These are phyloP conservation scores for Tulasnella sp. DNA, from an alignment of 768 basidiomycete species.

Conservation along the genomic window DNA sequence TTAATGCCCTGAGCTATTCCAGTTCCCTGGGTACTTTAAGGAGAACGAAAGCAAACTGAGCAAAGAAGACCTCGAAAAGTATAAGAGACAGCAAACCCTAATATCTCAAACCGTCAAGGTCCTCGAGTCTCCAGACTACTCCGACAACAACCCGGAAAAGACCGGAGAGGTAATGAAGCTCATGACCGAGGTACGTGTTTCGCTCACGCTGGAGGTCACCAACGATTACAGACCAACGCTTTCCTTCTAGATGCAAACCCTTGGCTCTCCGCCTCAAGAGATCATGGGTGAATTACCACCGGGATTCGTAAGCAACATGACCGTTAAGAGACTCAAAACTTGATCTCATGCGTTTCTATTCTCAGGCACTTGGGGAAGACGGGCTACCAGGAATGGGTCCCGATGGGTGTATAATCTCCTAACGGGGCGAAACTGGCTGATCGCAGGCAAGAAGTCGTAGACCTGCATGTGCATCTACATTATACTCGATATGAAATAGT, in stretches of 20 bases:
- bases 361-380: constrained; percentile 37
- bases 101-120: constrained; percentile 48
- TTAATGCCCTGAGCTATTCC: not conserved
- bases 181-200: constrained; percentile 56
- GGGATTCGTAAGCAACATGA: constrained; percentile 30
- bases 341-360: not conserved
- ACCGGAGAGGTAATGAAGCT: constrained; percentile 45
- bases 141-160: constrained; percentile 40
- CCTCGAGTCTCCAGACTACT: constrained; percentile 52
- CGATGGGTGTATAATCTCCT: constrained; percentile 28
- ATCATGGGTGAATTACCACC: constrained; percentile 77
- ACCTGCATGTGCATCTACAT: not conserved
- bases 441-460: not conserved
- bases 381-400: constrained; percentile 38
- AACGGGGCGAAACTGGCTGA: not conserved
- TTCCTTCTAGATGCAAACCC: constrained; percentile 54
- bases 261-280: constrained; percentile 67
- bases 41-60: constrained; percentile 44
- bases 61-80: constrained; percentile 49
- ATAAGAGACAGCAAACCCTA: constrained; percentile 45
- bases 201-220: not conserved
- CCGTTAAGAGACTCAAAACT: not conserved
- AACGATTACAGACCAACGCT: not conserved
- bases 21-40: constrained; percentile 71
- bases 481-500: not conserved